Base-by-base conservation (phyloP, 2,329 filamentous ascomycete species). In the Alternaria metachromatica region DNA sequence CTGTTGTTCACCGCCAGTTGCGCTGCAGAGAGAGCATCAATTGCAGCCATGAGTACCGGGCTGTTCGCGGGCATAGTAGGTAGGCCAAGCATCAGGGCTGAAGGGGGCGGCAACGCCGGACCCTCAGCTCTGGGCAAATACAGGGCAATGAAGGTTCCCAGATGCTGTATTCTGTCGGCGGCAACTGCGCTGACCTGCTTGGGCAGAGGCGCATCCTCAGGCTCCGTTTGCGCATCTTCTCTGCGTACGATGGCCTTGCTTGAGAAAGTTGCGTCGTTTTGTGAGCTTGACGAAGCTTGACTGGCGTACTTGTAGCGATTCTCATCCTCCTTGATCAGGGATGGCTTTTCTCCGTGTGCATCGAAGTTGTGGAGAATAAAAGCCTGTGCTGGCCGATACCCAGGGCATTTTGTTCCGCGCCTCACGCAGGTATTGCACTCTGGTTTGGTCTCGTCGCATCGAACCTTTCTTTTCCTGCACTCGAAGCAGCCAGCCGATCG, bases 391-490 rank as follows among this genome's bases (percentile, higher is more conserved):
- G 77, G 77, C 49, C 77, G 68, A 58, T 79, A 80, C 37, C 77
- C 77, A 54, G 75, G 77, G 49, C 77, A 80, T 68, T 77, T 77
- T 12, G 72, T 77, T 46, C 77, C 76, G 21, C 77, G 70, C 49
- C 76, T 71, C 53, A 77, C 30, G 56, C 77, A 80, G 6, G 66
- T 77, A 45, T 72, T 76, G 64, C 77, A 80, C 61, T 80, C 77
- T 33, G 77, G 77, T 55, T 73, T 77, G 33, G 72, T 63, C 58
- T 78, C 77, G 58, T 80, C 77, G 63, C 77, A 80, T 48, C 77
- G 71, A 26, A 80, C 77, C 58, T 80, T 80, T 30, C 77, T 74
- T 68, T 76, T 75, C 66, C 77, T 75, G 64, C 77, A 80, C 63
- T 76, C 73, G 62, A 80, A 80, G 67, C 77, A 80, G 43, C 77